Evolutionary conservation across 371 early-diverging fungal genomes (phyloP).

Genomic region (Mucor piriformis): DNA sequence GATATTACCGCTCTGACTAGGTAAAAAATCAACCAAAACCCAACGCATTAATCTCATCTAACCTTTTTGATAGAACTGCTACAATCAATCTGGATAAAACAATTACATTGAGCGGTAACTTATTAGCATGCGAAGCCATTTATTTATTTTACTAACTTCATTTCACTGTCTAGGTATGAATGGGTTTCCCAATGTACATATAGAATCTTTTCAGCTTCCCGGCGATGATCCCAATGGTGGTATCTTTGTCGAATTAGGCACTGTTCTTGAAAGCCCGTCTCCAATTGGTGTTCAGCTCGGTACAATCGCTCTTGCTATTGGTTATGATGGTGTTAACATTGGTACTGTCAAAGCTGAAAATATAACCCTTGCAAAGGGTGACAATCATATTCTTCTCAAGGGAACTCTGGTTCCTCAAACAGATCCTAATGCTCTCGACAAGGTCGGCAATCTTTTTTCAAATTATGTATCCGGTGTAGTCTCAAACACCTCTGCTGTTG

Average conservation of each 20-base stretch:
- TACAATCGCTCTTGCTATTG: conserved; percentile 58
- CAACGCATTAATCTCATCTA: conserved; percentile 23
- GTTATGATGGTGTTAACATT: conserved; percentile 51
- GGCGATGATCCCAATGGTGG: conserved; percentile 59
- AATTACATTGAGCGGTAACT: conserved; percentile 34
- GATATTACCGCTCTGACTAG: conserved; percentile 62
- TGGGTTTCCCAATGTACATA: conserved; percentile 58
- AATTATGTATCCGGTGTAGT: conserved; percentile 54
- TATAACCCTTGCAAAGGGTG: conserved; percentile 48
- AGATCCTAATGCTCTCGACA: conserved; percentile 45
- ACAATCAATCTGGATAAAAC: conserved; percentile 45
- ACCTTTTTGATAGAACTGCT: conserved; percentile 35
- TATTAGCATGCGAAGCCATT: no score
- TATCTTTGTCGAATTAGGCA: conserved; percentile 58
- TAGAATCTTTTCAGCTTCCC: conserved; percentile 60
- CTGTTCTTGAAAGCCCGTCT: conserved; percentile 58
- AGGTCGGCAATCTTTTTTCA: conserved; percentile 57
- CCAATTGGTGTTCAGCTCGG: conserved; percentile 65
- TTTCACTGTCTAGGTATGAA: neutral
- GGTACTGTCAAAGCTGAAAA: conserved; percentile 54
- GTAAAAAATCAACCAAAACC: conserved; percentile 45
- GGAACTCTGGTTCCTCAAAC: conserved; percentile 55
- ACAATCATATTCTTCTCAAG: conserved; percentile 55
- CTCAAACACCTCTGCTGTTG: conserved; percentile 54
- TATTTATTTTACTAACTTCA: no score